These are phyloP conservation scores for Draba incana DNA, from an alignment of 345 rosid genomes.

Conservation along the genomic window DNA sequence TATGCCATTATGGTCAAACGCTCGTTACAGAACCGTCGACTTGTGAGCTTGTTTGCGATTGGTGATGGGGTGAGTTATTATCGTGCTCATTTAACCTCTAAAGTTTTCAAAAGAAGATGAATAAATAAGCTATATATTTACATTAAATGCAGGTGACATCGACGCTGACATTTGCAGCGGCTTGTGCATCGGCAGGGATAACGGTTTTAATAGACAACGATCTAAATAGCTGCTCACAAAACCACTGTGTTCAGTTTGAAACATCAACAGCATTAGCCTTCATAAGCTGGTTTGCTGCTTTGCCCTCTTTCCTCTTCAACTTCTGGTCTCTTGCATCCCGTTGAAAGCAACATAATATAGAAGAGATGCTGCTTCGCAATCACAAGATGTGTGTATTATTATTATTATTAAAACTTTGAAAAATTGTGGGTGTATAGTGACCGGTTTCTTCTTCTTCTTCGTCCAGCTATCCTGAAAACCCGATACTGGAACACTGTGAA, in stretches of 20 bases:
- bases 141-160: conserved; percentile 57
- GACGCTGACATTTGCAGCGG: conserved; percentile 80
- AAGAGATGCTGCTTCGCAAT: conserved; percentile 3
- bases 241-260: conserved; percentile 70
- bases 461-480: conserved; percentile 32
- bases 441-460: conserved; percentile 32
- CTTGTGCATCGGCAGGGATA: conserved; percentile 87
- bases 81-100: not conserved
- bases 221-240: conserved; percentile 54
- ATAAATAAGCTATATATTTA: not conserved
- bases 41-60: conserved; percentile 58
- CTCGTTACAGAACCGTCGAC: conserved; percentile 55
- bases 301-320: conserved; percentile 71
- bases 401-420: not conserved
- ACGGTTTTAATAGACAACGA: conserved; percentile 68
- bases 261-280: conserved; percentile 78
- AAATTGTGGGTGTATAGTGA: conserved; percentile 33
- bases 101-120: not conserved
- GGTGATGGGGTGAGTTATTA: conserved; percentile 80
- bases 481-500: conserved; percentile 16
- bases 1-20: conserved; percentile 75
- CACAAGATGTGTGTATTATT: not conserved
- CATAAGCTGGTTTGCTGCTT: conserved; percentile 68
- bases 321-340: conserved; percentile 82
- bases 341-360: conserved; percentile 11